A percentile compares a stretch with the other conserved stretches of the same genome.
These are phyloP conservation scores for Vigna reflexopilosa DNA, from an alignment of 306 rosid genomes.

Conservation along the genomic window DNA sequence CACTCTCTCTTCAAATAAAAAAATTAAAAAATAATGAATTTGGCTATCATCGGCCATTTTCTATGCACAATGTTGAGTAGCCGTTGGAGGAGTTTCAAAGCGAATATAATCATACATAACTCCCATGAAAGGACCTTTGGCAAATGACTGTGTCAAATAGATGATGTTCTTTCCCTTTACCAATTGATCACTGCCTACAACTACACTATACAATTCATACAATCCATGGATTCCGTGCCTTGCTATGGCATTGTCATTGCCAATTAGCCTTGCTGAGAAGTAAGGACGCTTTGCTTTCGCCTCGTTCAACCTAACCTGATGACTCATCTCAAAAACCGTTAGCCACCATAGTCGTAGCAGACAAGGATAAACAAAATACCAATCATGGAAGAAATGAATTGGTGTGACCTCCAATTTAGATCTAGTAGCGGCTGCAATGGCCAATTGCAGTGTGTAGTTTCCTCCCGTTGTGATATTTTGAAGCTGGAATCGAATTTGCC, in stretches of 20 bases:
- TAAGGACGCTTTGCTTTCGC: not conserved
- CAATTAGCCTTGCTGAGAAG: constrained; percentile 58
- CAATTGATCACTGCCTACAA: constrained; percentile 44
- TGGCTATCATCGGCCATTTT: not conserved
- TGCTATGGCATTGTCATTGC: constrained; percentile 73
- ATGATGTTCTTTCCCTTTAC: constrained; percentile 59
- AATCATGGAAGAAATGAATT: not conserved
- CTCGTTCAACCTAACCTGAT: constrained; percentile 70
- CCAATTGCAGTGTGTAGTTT: constrained; percentile 76
- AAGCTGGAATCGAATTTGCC: constrained; percentile 68
- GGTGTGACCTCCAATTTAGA: not conserved
- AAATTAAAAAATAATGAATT: too few species aligned
- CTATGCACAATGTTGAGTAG: not conserved
- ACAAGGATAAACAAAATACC: not conserved
- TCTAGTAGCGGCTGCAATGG: constrained; percentile 58
- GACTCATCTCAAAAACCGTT: constrained; percentile 5
- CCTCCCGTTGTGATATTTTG: constrained; percentile 19
- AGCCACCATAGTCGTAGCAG: not conserved
- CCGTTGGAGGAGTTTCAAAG: constrained; percentile 66
- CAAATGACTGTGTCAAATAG: constrained; percentile 64
- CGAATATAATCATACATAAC: constrained; percentile 88
- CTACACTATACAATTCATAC: constrained; percentile 52
- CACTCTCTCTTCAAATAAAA: too few species aligned
- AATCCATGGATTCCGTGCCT: constrained; percentile 90
- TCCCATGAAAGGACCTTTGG: constrained; percentile 47